phyloP scores from a whole-genome alignment of 768 basidiomycete species.

The Boletus tylopilopsis region DNA sequence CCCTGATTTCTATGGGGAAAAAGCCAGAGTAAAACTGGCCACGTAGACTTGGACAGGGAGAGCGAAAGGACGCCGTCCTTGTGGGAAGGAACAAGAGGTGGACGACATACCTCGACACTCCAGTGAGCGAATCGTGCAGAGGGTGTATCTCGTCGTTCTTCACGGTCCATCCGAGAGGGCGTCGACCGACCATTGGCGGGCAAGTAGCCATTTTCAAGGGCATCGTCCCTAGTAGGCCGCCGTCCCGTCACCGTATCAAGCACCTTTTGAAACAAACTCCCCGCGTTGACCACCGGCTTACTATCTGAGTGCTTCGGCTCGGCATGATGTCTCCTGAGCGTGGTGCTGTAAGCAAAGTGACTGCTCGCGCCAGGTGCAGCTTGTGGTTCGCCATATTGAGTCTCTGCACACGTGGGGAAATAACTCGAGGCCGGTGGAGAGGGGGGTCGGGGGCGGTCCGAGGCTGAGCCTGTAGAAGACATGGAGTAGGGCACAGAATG shows the following conservation, averaged over 20 bases:
- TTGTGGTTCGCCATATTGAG: conserved; percentile 43
- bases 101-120: conserved; percentile 49
- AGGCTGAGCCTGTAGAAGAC: conserved; percentile 5
- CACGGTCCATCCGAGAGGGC: conserved; percentile 21
- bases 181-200: conserved; percentile 24
- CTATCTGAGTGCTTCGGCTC: conserved; percentile 37
- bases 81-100: neutral
- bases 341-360: conserved; percentile 84
- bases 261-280: conserved; percentile 46
- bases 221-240: conserved; percentile 11
- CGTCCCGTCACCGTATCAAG: conserved; percentile 33
- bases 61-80: no score
- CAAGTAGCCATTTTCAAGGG: conserved; percentile 39
- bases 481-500: conserved; percentile 18
- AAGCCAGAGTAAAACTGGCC: neutral
- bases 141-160: conserved; percentile 44
- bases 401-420: conserved; percentile 59
- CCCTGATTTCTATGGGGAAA: conserved; percentile 8
- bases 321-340: conserved; percentile 61
- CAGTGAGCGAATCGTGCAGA: conserved; percentile 68
- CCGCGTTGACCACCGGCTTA: conserved; percentile 38
- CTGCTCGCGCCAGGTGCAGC: conserved; percentile 61
- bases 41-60: neutral
- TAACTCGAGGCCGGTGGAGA: conserved; percentile 83
- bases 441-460: conserved; percentile 28